A percentile compares a stretch with the other conserved stretches of the same genome.
Conservation (phyloP, 768 basidiomycete genomes). For the Termitomyces heimii region DNA sequence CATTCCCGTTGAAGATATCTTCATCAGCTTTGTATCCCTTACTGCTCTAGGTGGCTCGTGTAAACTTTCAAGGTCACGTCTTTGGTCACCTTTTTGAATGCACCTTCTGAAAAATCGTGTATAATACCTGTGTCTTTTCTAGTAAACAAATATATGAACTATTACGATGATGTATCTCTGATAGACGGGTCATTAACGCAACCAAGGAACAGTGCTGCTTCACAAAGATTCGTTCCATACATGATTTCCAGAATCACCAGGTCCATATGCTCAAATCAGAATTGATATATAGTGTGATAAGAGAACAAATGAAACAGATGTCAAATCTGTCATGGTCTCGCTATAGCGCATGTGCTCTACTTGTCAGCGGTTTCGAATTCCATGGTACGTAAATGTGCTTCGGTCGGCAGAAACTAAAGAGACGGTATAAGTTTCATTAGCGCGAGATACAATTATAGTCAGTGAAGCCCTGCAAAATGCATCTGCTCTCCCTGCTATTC, state of each 20-base stretch:
- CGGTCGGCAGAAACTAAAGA: not conserved
- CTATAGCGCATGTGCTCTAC: not conserved
- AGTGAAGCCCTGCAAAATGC: not conserved
- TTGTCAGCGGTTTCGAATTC: not conserved
- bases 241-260: too few relatives aligned
- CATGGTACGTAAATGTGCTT: not conserved
- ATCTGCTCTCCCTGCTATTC: not conserved
- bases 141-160: too few relatives aligned
- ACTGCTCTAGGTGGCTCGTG: too few relatives aligned
- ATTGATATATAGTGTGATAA: not conserved
- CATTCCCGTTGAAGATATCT: too few relatives aligned
- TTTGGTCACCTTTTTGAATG: too few relatives aligned
- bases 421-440: not conserved
- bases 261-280: not conserved
- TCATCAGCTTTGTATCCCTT: slow-evolving; percentile 5
- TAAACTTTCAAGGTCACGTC: too few relatives aligned
- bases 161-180: not conserved
- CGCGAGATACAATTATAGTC: not conserved
- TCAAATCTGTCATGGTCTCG: not conserved
- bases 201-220: not conserved
- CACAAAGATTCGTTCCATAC: too few relatives aligned
- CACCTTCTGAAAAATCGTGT: too few relatives aligned
- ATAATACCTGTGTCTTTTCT: too few relatives aligned
- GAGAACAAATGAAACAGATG: not conserved
- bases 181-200: not conserved